Conservation (phyloP, 1,284 basidiomycete genomes). For the Tilletia setariae region DNA sequence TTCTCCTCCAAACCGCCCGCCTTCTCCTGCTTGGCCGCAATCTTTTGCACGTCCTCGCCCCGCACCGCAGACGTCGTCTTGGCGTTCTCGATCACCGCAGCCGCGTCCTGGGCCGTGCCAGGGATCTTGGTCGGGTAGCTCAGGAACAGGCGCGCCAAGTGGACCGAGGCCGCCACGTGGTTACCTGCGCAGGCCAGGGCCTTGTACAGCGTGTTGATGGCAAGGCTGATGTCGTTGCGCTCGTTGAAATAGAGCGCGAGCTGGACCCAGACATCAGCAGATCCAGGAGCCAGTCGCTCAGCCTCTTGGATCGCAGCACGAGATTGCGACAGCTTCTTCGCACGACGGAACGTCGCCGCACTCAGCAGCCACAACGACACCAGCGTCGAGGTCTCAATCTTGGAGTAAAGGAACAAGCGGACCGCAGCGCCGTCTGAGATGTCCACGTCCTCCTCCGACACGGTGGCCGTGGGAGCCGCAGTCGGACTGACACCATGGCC, state of each 20-base stretch:
- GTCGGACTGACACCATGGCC: neutral
- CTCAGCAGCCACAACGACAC: conserved; percentile 89
- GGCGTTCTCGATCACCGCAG: conserved; percentile 7
- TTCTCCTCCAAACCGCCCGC: neutral
- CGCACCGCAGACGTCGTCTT: neutral
- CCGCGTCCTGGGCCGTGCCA: conserved; percentile 18
- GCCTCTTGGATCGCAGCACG: conserved; percentile 91
- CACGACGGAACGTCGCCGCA: conserved; percentile 85
- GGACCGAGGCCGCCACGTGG: conserved; percentile 45
- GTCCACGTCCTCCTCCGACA: conserved; percentile 3
- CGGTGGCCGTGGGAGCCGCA: neutral
- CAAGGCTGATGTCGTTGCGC: conserved; percentile 25
- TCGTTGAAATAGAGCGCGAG: conserved; percentile 40
- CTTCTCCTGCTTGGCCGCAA: neutral
- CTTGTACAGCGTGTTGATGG: conserved; percentile 51
- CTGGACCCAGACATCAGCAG: conserved; percentile 91
- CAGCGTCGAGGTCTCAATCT: conserved; percentile 56
- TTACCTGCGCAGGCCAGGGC: conserved; percentile 44
- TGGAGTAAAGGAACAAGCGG: conserved; percentile 9
- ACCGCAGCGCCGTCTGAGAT: neutral
- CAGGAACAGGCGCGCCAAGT: conserved; percentile 47
- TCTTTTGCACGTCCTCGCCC: neutral
- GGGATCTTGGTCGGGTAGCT: conserved; percentile 32
- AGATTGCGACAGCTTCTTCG: conserved; percentile 83
- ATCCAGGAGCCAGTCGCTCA: conserved; percentile 78